A percentile compares a stretch with the other conserved stretches of the same genome.
Evolutionary conservation across 73 alveolate species (phyloP).

Genomic region (Paramecium primaurelia): DNA sequence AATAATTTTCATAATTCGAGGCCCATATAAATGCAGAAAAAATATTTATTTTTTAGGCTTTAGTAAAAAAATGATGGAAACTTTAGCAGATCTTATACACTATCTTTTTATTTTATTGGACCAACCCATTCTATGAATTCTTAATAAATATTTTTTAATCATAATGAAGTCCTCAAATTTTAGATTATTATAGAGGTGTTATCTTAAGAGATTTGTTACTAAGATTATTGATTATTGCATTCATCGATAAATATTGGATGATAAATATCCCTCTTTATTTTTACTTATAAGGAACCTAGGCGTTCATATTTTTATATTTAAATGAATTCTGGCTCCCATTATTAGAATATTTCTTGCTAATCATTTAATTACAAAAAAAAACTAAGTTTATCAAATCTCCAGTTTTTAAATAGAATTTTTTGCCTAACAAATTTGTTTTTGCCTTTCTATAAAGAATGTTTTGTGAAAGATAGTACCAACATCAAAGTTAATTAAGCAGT

Average conservation of each 20-base stretch:
- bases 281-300: conserved; percentile 48
- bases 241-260: conserved; percentile 64
- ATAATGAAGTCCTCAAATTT: conserved; percentile 66
- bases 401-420: conserved; percentile 53
- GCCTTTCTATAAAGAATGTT: neutral
- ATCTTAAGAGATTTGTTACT: conserved; percentile 7
- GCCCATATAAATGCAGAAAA: neutral
- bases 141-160: conserved; percentile 27
- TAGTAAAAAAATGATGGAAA: conserved; percentile 48
- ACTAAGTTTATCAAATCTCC: conserved; percentile 48
- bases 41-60: conserved; percentile 18
- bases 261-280: conserved; percentile 50
- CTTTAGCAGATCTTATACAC: conserved; percentile 66
- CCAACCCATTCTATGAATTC: conserved; percentile 63
- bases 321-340: conserved; percentile 66
- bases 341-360: conserved; percentile 56
- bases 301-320: conserved; percentile 59
- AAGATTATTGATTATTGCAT: conserved; percentile 60
- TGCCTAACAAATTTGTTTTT: conserved; percentile 51
- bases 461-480: conserved; percentile 58
- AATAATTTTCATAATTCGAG: neutral
- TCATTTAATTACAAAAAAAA: conserved; percentile 52
- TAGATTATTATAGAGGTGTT: conserved; percentile 47
- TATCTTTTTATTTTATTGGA: conserved; percentile 51
- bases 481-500: conserved; percentile 57